Conservation (phyloP, 2,329 filamentous ascomycete species). For the Fragosphaeria purpurea region DNA sequence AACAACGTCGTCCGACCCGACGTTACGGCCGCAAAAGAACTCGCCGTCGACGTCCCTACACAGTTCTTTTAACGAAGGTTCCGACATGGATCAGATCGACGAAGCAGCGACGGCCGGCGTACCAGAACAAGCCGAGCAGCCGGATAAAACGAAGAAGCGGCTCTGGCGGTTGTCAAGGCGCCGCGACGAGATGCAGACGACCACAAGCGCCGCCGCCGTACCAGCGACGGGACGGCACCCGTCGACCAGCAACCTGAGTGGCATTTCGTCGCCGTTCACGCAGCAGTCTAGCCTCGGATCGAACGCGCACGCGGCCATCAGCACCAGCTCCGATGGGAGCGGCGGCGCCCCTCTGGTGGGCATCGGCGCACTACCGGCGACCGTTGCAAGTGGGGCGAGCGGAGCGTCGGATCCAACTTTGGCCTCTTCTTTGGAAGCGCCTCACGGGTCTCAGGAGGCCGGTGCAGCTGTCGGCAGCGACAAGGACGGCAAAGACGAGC, state of each 20-base stretch:
- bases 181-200: constrained; percentile 39
- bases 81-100: constrained; percentile 66
- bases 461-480: constrained; percentile 5
- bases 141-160: constrained; percentile 59
- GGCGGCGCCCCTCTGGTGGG: constrained; percentile 23
- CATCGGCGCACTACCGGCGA: constrained; percentile 33
- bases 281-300: constrained; percentile 39
- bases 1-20: constrained; percentile 31
- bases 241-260: constrained; percentile 8
- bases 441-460: constrained; percentile 24
- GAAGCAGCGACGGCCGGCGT: constrained; percentile 30
- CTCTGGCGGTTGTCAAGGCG: constrained; percentile 64
- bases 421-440: constrained; percentile 20
- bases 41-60: constrained; percentile 71
- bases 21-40: constrained; percentile 50
- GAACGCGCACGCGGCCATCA: constrained; percentile 54
- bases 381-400: constrained; percentile 31
- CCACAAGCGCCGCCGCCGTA: neutral
- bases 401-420: constrained; percentile 39
- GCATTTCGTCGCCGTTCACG: constrained; percentile 23
- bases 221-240: neutral
- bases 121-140: constrained; percentile 16
- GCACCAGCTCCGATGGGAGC: constrained; percentile 59
- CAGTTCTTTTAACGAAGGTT: constrained; percentile 70
- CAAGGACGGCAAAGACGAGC: constrained; percentile 36